Conservation (phyloP, 768 basidiomycete genomes). For the Hypholoma sublateritium region DNA sequence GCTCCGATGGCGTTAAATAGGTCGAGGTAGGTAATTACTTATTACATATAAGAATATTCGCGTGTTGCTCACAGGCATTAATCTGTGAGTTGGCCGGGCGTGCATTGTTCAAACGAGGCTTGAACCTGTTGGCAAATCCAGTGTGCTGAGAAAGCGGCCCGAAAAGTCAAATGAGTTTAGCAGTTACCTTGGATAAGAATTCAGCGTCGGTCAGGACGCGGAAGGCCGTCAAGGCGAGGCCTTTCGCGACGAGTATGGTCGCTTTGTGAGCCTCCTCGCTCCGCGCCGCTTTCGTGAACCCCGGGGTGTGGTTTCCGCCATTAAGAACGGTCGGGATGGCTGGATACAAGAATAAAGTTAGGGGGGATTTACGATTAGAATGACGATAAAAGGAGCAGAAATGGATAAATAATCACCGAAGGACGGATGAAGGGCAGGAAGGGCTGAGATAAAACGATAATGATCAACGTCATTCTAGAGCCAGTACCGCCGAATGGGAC, state of each 20-base stretch:
- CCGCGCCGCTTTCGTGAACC: constrained; percentile 60
- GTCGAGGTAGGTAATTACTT: too few relatives aligned
- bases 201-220: constrained; percentile 54
- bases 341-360: constrained; percentile 21
- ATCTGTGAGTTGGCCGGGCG: not conserved
- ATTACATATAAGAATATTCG: too few relatives aligned
- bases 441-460: constrained; percentile 34
- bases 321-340: constrained; percentile 71
- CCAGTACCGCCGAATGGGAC: constrained; percentile 5
- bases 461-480: constrained; percentile 1
- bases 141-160: not conserved
- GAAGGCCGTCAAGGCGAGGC: constrained; percentile 61
- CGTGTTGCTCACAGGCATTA: too few relatives aligned
- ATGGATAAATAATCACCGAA: constrained; percentile 40
- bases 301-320: constrained; percentile 77
- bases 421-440: constrained; percentile 65
- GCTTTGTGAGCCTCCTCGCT: constrained; percentile 61
- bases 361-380: constrained; percentile 18
- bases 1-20: too few relatives aligned
- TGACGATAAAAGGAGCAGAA: constrained; percentile 14
- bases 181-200: constrained; percentile 56
- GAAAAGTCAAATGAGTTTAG: not conserved
- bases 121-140: constrained; percentile 15
- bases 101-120: constrained; percentile 18
- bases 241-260: constrained; percentile 57